Evolutionary conservation across 441 rosid species (phyloP).

Genomic region (Pelargonium fulgidum): DNA sequence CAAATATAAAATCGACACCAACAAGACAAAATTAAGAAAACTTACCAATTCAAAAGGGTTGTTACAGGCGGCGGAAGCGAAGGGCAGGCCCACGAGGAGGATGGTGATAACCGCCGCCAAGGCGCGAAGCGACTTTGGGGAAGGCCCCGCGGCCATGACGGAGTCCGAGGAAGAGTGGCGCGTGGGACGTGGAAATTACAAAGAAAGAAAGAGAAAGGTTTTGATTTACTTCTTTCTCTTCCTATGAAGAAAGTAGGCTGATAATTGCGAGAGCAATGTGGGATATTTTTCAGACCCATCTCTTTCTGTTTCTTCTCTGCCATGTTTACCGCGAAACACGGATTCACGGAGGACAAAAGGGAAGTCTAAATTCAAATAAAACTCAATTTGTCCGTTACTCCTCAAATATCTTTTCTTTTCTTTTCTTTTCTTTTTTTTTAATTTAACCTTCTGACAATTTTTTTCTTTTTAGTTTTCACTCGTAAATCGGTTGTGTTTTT

Average conservation of each 20-base stretch:
- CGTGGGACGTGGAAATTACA: neutral
- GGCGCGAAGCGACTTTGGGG: neutral
- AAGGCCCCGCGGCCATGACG: neutral
- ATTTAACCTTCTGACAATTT: too few species aligned
- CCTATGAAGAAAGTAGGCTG: neutral
- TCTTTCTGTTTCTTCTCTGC: neutral
- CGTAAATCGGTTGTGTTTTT: too few species aligned
- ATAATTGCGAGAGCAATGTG: neutral
- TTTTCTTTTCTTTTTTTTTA: too few species aligned
- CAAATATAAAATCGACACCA: neutral
- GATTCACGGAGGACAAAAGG: neutral
- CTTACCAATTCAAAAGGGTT: neutral
- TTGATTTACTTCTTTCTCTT: too few species aligned
- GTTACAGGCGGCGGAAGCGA: conserved; percentile 2
- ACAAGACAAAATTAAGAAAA: neutral
- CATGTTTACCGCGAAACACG: neutral
- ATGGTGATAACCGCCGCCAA: neutral
- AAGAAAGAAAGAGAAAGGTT: neutral
- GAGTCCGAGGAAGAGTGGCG: neutral
- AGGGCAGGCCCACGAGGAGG: neutral
- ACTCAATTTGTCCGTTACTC: too few species aligned
- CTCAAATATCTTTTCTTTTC: too few species aligned
- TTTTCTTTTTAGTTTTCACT: too few species aligned
- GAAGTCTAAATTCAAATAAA: too few species aligned
- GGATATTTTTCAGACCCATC: neutral